Base-by-base conservation (phyloP, 2,329 filamentous ascomycete species). In the Davidsoniella neocaledoniae region DNA sequence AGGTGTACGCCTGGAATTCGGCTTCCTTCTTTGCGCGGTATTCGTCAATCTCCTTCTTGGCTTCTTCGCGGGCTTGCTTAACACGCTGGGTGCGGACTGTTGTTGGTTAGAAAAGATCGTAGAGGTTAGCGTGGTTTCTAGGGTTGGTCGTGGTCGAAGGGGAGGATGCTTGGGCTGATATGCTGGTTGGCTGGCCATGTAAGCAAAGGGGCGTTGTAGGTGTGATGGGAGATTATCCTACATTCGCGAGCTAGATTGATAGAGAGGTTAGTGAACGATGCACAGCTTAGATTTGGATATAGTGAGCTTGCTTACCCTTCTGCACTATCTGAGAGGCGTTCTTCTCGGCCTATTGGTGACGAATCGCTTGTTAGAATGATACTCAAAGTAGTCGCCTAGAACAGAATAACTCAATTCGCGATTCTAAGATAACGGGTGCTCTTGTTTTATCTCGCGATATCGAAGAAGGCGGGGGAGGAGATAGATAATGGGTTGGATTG, bases 241-340 rank as follows among this genome's bases (percentile, higher is more conserved):
- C 87, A 94, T 77, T 94, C 86, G 77, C 86, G 77, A 61, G 86
- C 86, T 93, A 58, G 39, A 38, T 17, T 37, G 47, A 21, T 37
- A 10, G 6, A 5, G 37, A 48, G 8, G 47, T 51, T 51, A 55
- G 47, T 42, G 40, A n/a, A 25, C 12, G 4, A 23, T 36, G n/a
- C 17, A 19, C 10, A 40, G 17, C 2, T 21, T 29, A 44, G 29
- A 33, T 12, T 9, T 33, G 12, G 29, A 12, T 10, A 33, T 33
- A 12, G n/a, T 33, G n/a, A 29, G 6, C 23, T 25, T 12, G 64
- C 70, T 54, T 66, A 93, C 90, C 85, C 77, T 91, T 87, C 68
- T 96, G 90, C 52, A 98, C 88, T 65, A 98, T 98, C 77, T 95
- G 95, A 70, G 94, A 90, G 54, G 91, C 91, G 68, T 96, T 90